Evolutionary conservation across 1,139 yeast genomes (phyloP).

Genomic region (Sugiyamaella novakii): DNA sequence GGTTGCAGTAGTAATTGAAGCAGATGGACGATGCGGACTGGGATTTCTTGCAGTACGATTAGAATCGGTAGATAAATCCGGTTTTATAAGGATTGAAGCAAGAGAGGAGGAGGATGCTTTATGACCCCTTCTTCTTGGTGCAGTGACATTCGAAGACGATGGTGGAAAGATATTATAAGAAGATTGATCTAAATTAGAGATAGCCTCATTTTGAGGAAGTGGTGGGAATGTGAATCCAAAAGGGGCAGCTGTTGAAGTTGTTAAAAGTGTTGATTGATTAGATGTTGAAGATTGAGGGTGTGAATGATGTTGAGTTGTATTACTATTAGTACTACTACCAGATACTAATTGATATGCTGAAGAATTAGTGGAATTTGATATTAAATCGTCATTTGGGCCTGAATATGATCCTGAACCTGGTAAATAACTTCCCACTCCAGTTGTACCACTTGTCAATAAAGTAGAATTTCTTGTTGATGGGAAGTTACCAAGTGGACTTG

Average conservation of each 20-base stretch:
- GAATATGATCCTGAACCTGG: slow-evolving; percentile 6
- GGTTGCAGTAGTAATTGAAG: slow-evolving; percentile 23
- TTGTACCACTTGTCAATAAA: not conserved
- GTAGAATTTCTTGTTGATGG: slow-evolving; percentile 2
- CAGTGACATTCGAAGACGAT: not conserved
- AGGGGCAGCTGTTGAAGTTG: slow-evolving; percentile 17
- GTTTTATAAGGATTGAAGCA: slow-evolving; percentile 12
- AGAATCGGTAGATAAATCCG: slow-evolving; percentile 5
- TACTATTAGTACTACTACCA: not conserved
- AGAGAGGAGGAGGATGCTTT: slow-evolving; percentile 13
- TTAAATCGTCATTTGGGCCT: slow-evolving; percentile 6
- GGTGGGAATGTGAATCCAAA: slow-evolving; percentile 21
- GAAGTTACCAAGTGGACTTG: slow-evolving; percentile 13
- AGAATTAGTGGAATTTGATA: slow-evolving; percentile 1
- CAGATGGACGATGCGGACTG: slow-evolving; percentile 22
- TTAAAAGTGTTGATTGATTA: slow-evolving; percentile 6
- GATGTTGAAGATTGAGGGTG: slow-evolving; percentile 4
- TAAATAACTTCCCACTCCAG: not conserved
- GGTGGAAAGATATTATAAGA: slow-evolving; percentile 8
- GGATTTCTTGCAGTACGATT: slow-evolving; percentile 7
- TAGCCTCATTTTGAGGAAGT: slow-evolving; percentile 4
- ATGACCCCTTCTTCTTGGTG: slow-evolving; percentile 13
- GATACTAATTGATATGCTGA: slow-evolving; percentile 17
- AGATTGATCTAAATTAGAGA: slow-evolving; percentile 3
- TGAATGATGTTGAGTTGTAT: slow-evolving; percentile 1